phyloP scores from a whole-genome alignment of 148 eudicot genomes.

The Silene latifolia region DNA sequence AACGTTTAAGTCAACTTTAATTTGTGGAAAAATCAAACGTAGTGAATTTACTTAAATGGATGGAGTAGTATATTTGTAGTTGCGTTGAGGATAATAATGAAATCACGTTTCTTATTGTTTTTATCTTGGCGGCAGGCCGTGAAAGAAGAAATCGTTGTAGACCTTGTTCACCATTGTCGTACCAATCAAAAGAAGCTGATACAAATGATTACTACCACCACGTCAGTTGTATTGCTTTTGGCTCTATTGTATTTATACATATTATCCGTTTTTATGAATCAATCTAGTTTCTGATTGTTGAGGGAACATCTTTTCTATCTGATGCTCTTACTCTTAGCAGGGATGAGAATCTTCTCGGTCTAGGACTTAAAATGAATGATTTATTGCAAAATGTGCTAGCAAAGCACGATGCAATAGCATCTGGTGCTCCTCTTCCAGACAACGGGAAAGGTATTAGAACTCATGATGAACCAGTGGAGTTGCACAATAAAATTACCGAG shows the following conservation, averaged over 20 bases:
- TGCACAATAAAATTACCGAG: conserved; percentile 33
- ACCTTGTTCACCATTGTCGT: conserved; percentile 80
- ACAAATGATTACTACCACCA: conserved; percentile 68
- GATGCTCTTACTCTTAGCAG: conserved; percentile 31
- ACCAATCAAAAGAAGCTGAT: conserved; percentile 83
- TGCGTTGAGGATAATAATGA: background rate
- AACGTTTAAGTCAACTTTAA: no score
- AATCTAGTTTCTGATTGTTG: background rate
- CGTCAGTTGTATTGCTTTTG: conserved; percentile 36
- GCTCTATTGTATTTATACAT: background rate
- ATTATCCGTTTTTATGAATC: background rate
- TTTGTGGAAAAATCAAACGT: no score
- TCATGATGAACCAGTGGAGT: conserved; percentile 18
- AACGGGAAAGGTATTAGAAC: conserved; percentile 25
- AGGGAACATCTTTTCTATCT: background rate
- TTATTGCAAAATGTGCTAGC: conserved; percentile 63
- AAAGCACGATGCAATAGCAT: conserved; percentile 79
- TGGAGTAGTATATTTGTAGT: no score
- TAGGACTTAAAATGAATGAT: conserved; percentile 87
- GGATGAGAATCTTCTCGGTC: conserved; percentile 79
- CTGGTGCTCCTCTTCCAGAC: conserved; percentile 63
- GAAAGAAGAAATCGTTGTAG: conserved; percentile 80
- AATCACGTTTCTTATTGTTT: background rate
- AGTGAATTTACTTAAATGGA: no score
- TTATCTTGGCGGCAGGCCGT: conserved; percentile 51